phyloP scores from a whole-genome alignment of 2,329 filamentous ascomycete genomes.

The Hymenoscyphus infarciens region DNA sequence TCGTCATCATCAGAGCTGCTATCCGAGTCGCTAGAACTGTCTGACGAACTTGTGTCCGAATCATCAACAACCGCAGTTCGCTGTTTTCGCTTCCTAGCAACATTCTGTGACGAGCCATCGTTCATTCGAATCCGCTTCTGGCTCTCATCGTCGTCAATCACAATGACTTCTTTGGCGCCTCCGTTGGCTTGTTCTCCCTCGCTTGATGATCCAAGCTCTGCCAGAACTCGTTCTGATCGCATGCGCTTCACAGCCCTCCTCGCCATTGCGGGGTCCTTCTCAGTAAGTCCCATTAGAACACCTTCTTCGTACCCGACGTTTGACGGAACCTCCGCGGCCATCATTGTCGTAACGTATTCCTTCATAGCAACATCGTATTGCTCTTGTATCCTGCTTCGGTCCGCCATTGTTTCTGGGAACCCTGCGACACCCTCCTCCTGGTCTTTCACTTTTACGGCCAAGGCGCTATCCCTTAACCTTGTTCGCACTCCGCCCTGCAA shows the following conservation, averaged over 20 bases:
- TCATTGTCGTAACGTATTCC: conserved; percentile 43
- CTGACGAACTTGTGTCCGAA: conserved; percentile 23
- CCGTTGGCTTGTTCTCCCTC: conserved; percentile 17
- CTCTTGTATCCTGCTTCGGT: conserved; percentile 46
- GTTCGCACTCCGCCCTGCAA: conserved; percentile 72
- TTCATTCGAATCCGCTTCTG: conserved; percentile 44
- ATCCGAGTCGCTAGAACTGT: conserved; percentile 22
- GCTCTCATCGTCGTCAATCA: conserved; percentile 28
- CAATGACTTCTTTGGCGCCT: conserved; percentile 11
- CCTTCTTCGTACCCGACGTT: conserved; percentile 35
- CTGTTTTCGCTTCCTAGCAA: conserved; percentile 45
- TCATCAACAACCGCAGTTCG: conserved; percentile 30
- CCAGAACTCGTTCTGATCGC: conserved; percentile 56
- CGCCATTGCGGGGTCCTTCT: conserved; percentile 47
- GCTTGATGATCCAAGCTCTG: conserved; percentile 45
- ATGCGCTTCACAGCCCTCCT: conserved; percentile 58
- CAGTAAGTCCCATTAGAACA: conserved; percentile 35
- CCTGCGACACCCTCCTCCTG: conserved; percentile 45
- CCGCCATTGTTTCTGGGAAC: conserved; percentile 47
- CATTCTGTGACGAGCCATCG: conserved; percentile 46
- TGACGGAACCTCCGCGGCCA: conserved; percentile 18
- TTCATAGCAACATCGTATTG: conserved; percentile 30
- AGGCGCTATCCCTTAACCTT: conserved; percentile 63
- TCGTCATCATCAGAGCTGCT: conserved; percentile 24
- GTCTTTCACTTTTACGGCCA: conserved; percentile 56